Base-by-base conservation (phyloP, 805 yeast genomes). In the Candida incommunis region DNA sequence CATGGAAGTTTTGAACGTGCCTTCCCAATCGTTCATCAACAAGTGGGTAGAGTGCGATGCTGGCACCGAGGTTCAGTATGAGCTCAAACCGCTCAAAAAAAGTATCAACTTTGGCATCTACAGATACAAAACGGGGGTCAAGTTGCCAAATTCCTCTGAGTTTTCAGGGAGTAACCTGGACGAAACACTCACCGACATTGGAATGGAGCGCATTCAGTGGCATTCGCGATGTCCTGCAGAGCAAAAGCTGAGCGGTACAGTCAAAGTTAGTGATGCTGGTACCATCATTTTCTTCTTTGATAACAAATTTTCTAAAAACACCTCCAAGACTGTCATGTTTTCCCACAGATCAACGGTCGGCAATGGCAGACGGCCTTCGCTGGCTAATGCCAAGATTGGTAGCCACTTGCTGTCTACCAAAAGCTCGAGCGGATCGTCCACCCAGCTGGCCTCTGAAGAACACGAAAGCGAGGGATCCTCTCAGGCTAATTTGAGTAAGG, bases 1-100 rank as follows among this genome's bases (percentile, higher is more conserved):
- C n/a, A 84, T 87, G 96, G 97, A 90, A 63, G 79, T 87, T 2
- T 73, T 92, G 42, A 96, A 90, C 62, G 77, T 92, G 22, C 94
- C 88, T 54, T 79, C 94, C 43, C 82, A 85, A 61, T 82, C 92
- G 46, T 90, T 84, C 56, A 76, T 87, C 50, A 83, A 88, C 56
- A 85, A 90, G 54, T 92, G 97, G 97, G 78, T 88, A 45, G 74
- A 78, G 50, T 82, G 83, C 4, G 81, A 83, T 0, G 81, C 76
- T 34, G 73, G 77, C 47, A 72, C 80, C 24, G 60, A 69, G 18
- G 73, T 90, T 40, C 74, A 74, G 49, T 90, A 92, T 82, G 88
- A 82, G 57, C 71, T 87, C 44, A 80, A 79, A 54, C 96, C 97
- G 1, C 60, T 80, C 50, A 80, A 78, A 57, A 72, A 75, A 52